Evolutionary conservation across 2,329 filamentous ascomycete genomes (phyloP).

Genomic region (Monilinia aucupariae): DNA sequence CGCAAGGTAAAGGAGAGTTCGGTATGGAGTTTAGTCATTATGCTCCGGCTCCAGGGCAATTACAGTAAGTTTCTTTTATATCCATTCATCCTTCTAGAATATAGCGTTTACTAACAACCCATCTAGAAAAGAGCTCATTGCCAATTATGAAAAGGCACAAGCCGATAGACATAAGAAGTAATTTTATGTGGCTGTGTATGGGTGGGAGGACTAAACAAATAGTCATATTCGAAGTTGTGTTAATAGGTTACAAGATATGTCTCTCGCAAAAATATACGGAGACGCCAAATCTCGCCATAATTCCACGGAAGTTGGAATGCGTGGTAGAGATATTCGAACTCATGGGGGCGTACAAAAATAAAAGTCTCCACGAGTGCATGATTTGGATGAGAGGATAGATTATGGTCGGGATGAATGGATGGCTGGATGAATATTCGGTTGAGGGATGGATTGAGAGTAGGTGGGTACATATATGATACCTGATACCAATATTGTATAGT

Average conservation of each 20-base stretch:
- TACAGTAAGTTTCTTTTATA: slow-evolving; percentile 61
- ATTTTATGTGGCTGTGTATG: not conserved
- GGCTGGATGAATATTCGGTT: not conserved
- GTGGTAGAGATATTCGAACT: not conserved
- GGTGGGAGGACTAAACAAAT: not conserved
- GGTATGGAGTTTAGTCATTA: slow-evolving; percentile 99
- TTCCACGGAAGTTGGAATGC: not conserved
- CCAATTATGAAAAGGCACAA: slow-evolving; percentile 62
- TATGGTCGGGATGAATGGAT: not conserved
- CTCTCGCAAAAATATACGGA: not conserved
- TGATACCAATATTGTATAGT: slow-evolving; percentile 21
- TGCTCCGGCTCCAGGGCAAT: slow-evolving; percentile 73
- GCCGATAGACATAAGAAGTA: slow-evolving; percentile 45
- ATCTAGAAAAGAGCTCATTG: slow-evolving; percentile 55
- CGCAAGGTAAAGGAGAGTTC: slow-evolving; percentile 98
- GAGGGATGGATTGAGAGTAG: not conserved
- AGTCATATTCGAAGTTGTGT: not conserved
- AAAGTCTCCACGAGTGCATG: slow-evolving; percentile 1
- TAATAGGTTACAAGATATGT: not conserved
- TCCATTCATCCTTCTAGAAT: not conserved
- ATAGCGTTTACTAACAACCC: not conserved
- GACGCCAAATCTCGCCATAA: not conserved
- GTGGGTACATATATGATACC: slow-evolving; percentile 6
- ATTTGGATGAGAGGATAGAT: not conserved
- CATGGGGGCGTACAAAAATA: slow-evolving; percentile 7